Evolutionary conservation across 176 grass and related monocot genomes (phyloP), one percentile per base, ranked within the genome.

Genomic region (Themeda triandra): DNA sequence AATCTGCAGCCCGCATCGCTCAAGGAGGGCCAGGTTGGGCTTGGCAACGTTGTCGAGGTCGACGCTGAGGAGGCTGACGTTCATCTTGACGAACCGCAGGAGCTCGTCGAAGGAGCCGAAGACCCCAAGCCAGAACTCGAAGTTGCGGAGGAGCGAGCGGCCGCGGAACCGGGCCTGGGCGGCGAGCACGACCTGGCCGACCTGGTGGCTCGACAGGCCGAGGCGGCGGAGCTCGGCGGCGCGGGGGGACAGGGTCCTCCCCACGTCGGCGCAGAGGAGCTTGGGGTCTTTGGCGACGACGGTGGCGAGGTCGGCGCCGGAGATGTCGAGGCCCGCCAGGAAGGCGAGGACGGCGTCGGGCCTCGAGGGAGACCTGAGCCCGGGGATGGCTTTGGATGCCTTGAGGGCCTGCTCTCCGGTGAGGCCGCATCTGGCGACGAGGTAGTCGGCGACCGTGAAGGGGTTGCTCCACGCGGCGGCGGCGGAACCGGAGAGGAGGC

Each of bases 51-150:
- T 82, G 1, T 86, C 77, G 36, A 82, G 14, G 17, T 42, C 4
- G 15, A 1, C 4, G 37, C 1, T 29, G 42, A 90, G 76, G 27
- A 90, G 40, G 1, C 7, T 3, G 48, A 1, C 2, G 45, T 82
- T 86, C 1, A 1, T 6, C 53, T 40, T 81, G 19, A 85, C 6
- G 24, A 18, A 35, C 28, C 0, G 12, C 39, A 82, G 24, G 37
- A 86, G 3, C 5, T 24, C 45, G 2, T 82, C 44, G 17, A 28
- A 23, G 69, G 83, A 77, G 39, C 77, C 83, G 17, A 90, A 69
- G 9, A 63, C 41, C 8, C 12, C 13, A 73, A 78, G 8, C 65
- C 72, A 88, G 66, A 84, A 88, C 5, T 10, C 19, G 18, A 85
- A 8, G 1, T 58, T 78, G 13, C 24, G 31, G 25, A 12, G 3